Base-by-base conservation (phyloP, 192 early-diverging fungal species). In the Phlyctochytrium planicorne region DNA sequence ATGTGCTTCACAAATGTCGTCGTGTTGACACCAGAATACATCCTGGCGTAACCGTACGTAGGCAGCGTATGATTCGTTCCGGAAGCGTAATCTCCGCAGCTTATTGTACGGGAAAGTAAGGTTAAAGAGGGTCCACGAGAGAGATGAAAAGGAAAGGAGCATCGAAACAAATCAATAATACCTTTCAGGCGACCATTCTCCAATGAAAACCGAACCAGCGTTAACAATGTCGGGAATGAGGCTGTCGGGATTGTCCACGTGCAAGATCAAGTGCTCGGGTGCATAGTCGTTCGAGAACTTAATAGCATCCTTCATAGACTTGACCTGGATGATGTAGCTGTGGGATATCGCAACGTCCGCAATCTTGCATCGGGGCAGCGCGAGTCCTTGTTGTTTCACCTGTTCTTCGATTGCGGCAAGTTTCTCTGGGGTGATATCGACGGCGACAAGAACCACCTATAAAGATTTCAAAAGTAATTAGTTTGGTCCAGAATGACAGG, bases 31-130 rank as follows among this genome's bases (percentile, higher is more conserved):
- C 97, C 97, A 66, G 94, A 96, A 81, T 99, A 97, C 93, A 97
- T 98, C 62, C 89, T 82, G 24, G 97, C 91, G 77, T 95, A 99
- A 31, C 97, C 97, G 72, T 99, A 99, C 0, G 96, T 98, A 20
- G 97, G 97, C 65, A 99, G 80, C 1, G 97, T 99, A 82, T 99
- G 97, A 85, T 98, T 99, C 20, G 97, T 99, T 53, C 97, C 97
- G 0, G 94, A 97, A 2, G 97, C 97, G 79, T 99, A 99, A 76
- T 99, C 97, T 60, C 97, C 97, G 69, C 95, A 96, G 67, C 92
- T 91, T 37, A 53, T 36, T 32, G 20, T 32, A 62, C 30, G 10
- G 30, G 32, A 20, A 20, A 34, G 34, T 62, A 20, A 14, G 12
- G 40, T 50, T 50, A 50, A n/a, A 10, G 59, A n/a, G n/a, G n/a